Evolutionary conservation across 208 protist genomes (phyloP), one percentile per base, ranked within the genome.

Genomic region (Angomonas ambiguus): DNA sequence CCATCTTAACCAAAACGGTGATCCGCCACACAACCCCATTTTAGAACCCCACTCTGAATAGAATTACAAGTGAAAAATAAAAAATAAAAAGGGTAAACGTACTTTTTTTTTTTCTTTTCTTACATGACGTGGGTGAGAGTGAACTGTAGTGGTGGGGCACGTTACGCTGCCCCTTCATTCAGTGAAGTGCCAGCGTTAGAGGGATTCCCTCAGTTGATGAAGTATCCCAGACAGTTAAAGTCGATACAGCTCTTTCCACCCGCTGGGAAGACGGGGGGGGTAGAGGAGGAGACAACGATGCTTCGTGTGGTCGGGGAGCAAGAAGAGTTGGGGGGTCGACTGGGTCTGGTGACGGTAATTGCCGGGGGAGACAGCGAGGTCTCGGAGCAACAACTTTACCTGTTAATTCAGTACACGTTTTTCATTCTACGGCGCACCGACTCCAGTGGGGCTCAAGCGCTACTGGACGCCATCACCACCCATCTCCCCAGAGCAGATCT

Each of bases 41-140:
- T n/a, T n/a, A n/a, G n/a, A n/a, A n/a, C n/a, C n/a, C 20, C 25
- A 35, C 20, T 28, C 4, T 2, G 63, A 13, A 67, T 30, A 68
- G 35, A 10, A 61, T 53, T 33, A 59, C 45, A 68, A 42, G n/a
- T n/a, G 8, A 62, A 33, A 60, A 20, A 69, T n/a, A 53, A 57
- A 41, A 18, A 60, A 16, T 61, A 69, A 56, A 55, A 2, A 48
- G 62, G 62, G 56, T 28, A 34, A 59, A 45, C 49, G 49, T 18
- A 4, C 18, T 57, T 56, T 30, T 56, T 56, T 18, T 56, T 8
- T 56, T 22, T 56, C 49, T 56, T 27, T 56, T 28, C 53, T 56
- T 13, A 30, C 45, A 93, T 93, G 84, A 60, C 77, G 16, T 94
- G 88, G 85, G 71, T 88, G 49, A 72, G 72, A 3, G 71, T 94